phyloP scores from a whole-genome alignment of 805 yeast genomes.

The Monosporozyma unispora region DNA sequence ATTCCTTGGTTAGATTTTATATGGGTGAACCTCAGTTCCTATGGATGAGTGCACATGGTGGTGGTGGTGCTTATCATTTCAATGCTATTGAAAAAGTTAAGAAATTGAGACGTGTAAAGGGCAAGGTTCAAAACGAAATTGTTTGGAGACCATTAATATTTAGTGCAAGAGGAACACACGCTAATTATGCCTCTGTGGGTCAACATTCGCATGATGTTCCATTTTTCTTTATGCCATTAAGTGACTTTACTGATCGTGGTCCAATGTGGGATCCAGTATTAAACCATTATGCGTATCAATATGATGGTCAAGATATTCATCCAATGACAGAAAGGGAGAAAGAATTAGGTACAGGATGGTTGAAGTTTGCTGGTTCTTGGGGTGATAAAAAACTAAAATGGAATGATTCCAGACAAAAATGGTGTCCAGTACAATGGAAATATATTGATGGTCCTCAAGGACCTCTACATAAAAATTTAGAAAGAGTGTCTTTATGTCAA shows the following conservation, averaged over 20 bases:
- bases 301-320: constrained; percentile 47
- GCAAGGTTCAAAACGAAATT: constrained; percentile 59
- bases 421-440: constrained; percentile 84
- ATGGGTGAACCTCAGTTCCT: constrained; percentile 71
- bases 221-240: constrained; percentile 59
- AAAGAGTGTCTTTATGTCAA: constrained; percentile 68
- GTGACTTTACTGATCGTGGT: constrained; percentile 93
- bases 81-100: constrained; percentile 50
- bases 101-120: constrained; percentile 77
- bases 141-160: constrained; percentile 62
- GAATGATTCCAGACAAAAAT: constrained; percentile 69
- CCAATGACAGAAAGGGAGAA: constrained; percentile 28
- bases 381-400: constrained; percentile 68
- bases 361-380: constrained; percentile 78
- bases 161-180: constrained; percentile 94
- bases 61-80: constrained; percentile 83
- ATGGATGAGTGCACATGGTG: constrained; percentile 98
- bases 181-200: constrained; percentile 92
- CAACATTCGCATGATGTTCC: constrained; percentile 95
- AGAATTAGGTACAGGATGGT: constrained; percentile 55
- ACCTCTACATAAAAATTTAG: constrained; percentile 70
- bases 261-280: constrained; percentile 88
- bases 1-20: constrained; percentile 74
- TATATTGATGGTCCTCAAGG: constrained; percentile 92
- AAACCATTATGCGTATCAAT: constrained; percentile 67